Base-by-base conservation (phyloP, 2,329 filamentous ascomycete species). In the Fusarium musae region DNA sequence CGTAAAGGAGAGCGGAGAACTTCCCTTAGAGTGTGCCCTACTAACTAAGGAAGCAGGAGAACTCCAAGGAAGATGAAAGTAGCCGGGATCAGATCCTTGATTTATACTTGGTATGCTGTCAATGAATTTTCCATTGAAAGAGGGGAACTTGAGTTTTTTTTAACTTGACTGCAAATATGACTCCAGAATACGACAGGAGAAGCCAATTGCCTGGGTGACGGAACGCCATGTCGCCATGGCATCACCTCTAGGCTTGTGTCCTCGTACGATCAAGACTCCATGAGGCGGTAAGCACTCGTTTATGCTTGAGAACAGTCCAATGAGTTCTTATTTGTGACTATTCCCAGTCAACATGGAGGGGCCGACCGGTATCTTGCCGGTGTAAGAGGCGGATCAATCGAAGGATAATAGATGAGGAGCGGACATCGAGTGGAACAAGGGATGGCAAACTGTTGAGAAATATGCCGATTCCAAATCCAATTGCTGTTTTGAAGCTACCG, bases 401-500 rank as follows among this genome's bases (percentile, higher is more conserved):
- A 50, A 46, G 46, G 17, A 30, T 47, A 36, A 57, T 40, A 28
- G 49, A 40, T 49, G 43, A 58, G 32, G n/a, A 47, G 66, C 19
- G 46, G 16, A 50, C 44, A 42, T 52, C n/a, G 46, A 26, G 26
- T 36, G 44, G 43, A n/a, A 58, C 44, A 42, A 52, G 26, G 40
- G 21, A 19, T 40, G 42, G 32, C 26, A 49, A 50, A 63, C 21
- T 62, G 70, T 65, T 67, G 74, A 69, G 65, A 75, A 68, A 66
- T 59, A 68, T 74, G 73, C 65, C 76, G 63, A 65, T 74, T 72
- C 69, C 65, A 76, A 75, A 80, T 79, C 78, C 77, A 79, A 80
- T 77, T 78, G 70, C 66, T 77, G 72, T 76, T 74, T 73, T 68
- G 70, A 79, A 78, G 72, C 79, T 78, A 79, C 72, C 76, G 75